Base-by-base conservation (phyloP, 2,329 filamentous ascomycete species). In the Westerdykella sp. region DNA sequence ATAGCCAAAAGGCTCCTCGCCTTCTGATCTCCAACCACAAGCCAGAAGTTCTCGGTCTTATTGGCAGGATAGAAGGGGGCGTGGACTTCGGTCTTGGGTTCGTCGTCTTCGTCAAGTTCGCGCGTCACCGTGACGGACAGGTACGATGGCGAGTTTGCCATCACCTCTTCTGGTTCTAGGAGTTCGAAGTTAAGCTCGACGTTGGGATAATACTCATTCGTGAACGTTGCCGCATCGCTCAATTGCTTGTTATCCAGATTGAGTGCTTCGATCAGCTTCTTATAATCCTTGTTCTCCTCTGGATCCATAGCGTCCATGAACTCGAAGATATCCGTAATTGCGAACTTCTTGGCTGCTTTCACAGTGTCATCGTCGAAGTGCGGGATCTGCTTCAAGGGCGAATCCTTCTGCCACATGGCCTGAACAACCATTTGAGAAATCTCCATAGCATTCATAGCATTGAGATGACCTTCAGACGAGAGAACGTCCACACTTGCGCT, bases 251-350 rank as follows among this genome's bases (percentile, higher is more conserved):
- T 87, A 42, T 83, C 82, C 34, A 98, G 76, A 6, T 83, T 82
- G 32, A 98, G 78, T 3, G 81, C 79, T 62, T 87, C 83, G 51
- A 97, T 78, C 25, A 98, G 76, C 25, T 78, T 76, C 37, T 77
- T 77, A 65, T 95, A 91, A 50, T 95, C 77, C 34, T 85, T 73
- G 66, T 96, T 95, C 68, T 95, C 91, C 1, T 88, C 84, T 2
- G 91, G 90, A 63, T 95, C 93, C 91, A 98, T 98, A 50, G 88
- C 86, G 56, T 97, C 91, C 85, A 97, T 96, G 72, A 98, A 97
- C 63, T 95, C 90, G 59, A 95, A 91, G 52, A 98, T 84, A 57
- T 97, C 91, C 58, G 88, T 90, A 73, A 98, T 85, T 50, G 79
- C 84, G 63, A 82, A 86, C 45, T 86, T 82, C 60, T 85, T 85